Evolutionary conservation across 2,329 filamentous ascomycete genomes (phyloP).

Genomic region (Cytospora leucostoma): DNA sequence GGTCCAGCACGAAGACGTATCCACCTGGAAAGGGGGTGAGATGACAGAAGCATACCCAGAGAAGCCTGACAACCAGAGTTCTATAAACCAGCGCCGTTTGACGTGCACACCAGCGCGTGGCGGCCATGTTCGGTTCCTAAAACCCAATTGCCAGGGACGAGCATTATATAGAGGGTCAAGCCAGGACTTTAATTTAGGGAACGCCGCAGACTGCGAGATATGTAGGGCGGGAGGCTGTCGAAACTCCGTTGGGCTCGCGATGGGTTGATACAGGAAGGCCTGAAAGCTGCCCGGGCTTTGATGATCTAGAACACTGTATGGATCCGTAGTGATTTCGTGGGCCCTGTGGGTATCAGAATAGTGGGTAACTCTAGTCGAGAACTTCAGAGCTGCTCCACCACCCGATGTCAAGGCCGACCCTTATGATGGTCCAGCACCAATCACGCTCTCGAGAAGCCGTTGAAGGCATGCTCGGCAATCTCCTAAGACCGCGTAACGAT

Average conservation of each 20-base stretch:
- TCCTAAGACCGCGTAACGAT: not conserved
- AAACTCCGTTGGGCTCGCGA: not conserved
- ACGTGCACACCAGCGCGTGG: conserved; percentile 13
- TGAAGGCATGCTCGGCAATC: not conserved
- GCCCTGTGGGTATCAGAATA: conserved; percentile 8
- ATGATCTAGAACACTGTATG: conserved; percentile 19
- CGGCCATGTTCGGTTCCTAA: conserved; percentile 8
- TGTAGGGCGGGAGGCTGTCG: not conserved
- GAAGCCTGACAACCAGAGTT: conserved; percentile 11
- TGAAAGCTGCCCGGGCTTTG: too few relatives aligned
- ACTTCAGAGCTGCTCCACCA: not conserved
- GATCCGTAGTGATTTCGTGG: conserved; percentile 1
- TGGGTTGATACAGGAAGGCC: too few relatives aligned
- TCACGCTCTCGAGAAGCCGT: not conserved
- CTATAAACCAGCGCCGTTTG: conserved; percentile 7
- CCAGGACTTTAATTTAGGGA: conserved; percentile 14
- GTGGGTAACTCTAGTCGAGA: conserved; percentile 15
- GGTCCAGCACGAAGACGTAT: conserved; percentile 5
- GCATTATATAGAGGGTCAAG: conserved; percentile 6
- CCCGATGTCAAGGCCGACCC: not conserved
- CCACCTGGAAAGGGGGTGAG: conserved; percentile 20
- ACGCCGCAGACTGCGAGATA: conserved; percentile 7
- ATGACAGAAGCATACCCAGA: conserved; percentile 3
- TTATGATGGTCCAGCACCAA: not conserved
- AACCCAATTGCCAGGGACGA: conserved; percentile 12